Base-by-base conservation (phyloP, 768 basidiomycete species). In the Pulveroboletus sp. region DNA sequence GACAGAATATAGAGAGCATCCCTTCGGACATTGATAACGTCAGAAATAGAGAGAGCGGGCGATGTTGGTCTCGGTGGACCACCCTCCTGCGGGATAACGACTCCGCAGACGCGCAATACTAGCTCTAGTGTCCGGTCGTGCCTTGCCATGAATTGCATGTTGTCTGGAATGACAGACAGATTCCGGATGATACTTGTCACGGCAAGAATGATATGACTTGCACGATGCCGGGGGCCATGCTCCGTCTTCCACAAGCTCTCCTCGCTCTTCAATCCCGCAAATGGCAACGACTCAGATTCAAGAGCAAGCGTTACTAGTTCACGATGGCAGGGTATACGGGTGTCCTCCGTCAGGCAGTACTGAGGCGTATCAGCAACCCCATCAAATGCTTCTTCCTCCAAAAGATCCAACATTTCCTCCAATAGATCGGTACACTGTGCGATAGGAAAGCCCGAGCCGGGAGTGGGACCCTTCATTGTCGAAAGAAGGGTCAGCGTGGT, bases 121-220 rank as follows among this genome's bases (percentile, higher is more conserved):
- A 89, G 59, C 57, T 82, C 79, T 32, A 91, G 66, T 11, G 89
- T 65, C 43, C 83, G 75, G 6, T 78, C 76, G 51, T 89, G 82
- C 36, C 72, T 76, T 1, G 83, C 78, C 59, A 95, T 73, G 59
- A 80, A 82, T 39, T 73, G 72, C 53, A 76, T 66, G 59, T 95
- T 95, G 55, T 94, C 86, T 7, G 69, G 70, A 50, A 84, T 73
- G 53, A 83, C 72, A n/a, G 89, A 82, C 57, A 96, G 75, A 70
- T 95, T 96, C 40, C 92, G 88, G 46, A 97, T 73, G 60, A 97
- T 82, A 65, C 89, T 93, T 39, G 84, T 67, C 46, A 87, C 74
- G 15, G 82, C 71, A 27, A 90, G 76, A 42, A 93, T 73, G 46
- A 84, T 70, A 54, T 86, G 84, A 21, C 73, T 73, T 10, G 73